A percentile compares a stretch with the other conserved stretches of the same genome.
phyloP scores from a whole-genome alignment of 306 rosid species.

The Clitoria ternatea region DNA sequence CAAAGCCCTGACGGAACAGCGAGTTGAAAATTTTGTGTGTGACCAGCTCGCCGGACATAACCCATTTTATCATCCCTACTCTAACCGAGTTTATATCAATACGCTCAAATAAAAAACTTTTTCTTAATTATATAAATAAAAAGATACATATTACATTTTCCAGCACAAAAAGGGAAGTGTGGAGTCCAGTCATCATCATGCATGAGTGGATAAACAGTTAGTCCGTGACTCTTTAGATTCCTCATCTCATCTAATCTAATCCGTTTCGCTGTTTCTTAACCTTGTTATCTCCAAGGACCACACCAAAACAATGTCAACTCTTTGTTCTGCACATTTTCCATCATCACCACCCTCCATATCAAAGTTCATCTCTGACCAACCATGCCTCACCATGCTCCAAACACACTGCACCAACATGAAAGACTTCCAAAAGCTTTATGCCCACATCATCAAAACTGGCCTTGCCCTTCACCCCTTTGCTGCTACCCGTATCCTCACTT shows the following conservation, averaged over 20 bases:
- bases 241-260: too few relatives aligned
- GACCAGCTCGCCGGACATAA: too few relatives aligned
- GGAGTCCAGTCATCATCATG: not conserved
- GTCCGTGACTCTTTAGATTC: slow-evolving; percentile 4
- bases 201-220: not conserved
- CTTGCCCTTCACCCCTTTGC: slow-evolving; percentile 46
- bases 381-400: slow-evolving; percentile 67
- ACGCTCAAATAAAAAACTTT: too few relatives aligned
- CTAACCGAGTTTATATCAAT: too few relatives aligned
- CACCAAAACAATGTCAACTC: slow-evolving; percentile 19
- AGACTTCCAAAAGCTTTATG: slow-evolving; percentile 57
- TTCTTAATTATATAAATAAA: not conserved
- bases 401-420: slow-evolving; percentile 68
- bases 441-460: slow-evolving; percentile 72
- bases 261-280: not conserved
- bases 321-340: slow-evolving; percentile 37
- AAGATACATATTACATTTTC: too few relatives aligned
- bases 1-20: too few relatives aligned
- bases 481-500: slow-evolving; percentile 58
- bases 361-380: slow-evolving; percentile 59
- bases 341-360: slow-evolving; percentile 52
- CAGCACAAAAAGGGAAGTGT: not conserved
- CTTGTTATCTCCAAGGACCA: slow-evolving; percentile 6
- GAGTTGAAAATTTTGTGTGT: too few relatives aligned
- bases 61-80: too few relatives aligned